Conservation (phyloP, 768 basidiomycete genomes). For the Phanerochaete carnosa region DNA sequence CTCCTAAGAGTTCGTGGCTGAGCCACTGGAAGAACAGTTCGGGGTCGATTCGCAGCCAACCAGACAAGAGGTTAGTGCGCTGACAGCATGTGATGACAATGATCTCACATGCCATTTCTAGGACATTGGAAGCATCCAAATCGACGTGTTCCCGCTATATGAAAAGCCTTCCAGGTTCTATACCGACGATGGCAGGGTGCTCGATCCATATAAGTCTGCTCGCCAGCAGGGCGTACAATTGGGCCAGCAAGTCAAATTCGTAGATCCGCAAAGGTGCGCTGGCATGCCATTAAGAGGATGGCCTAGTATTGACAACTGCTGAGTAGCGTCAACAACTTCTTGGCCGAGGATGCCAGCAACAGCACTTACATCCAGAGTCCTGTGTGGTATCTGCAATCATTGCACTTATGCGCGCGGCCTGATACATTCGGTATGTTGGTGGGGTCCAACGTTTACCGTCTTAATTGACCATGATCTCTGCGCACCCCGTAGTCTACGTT, state of each 20-base stretch:
- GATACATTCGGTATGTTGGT: not conserved
- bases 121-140: slow-evolving; percentile 7
- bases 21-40: slow-evolving; percentile 19
- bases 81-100: not conserved
- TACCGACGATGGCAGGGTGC: not conserved
- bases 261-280: not conserved
- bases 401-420: not conserved
- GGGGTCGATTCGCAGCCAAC: slow-evolving; percentile 24
- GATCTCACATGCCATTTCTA: not conserved
- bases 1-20: slow-evolving; percentile 23
- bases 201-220: not conserved
- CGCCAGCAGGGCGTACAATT: not conserved
- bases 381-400: not conserved
- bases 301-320: not conserved
- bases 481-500: not conserved
- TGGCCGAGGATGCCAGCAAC: not conserved
- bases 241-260: not conserved
- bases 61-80: slow-evolving; percentile 15
- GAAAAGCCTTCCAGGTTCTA: not conserved
- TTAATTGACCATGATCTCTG: not conserved
- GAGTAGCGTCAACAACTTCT: too few species aligned
- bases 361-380: not conserved
- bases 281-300: not conserved
- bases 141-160: slow-evolving; percentile 6
- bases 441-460: not conserved